Evolutionary conservation across 257 asterid species (phyloP), one percentile per base, ranked within the genome.

Genomic region (Solanum phureja): DNA sequence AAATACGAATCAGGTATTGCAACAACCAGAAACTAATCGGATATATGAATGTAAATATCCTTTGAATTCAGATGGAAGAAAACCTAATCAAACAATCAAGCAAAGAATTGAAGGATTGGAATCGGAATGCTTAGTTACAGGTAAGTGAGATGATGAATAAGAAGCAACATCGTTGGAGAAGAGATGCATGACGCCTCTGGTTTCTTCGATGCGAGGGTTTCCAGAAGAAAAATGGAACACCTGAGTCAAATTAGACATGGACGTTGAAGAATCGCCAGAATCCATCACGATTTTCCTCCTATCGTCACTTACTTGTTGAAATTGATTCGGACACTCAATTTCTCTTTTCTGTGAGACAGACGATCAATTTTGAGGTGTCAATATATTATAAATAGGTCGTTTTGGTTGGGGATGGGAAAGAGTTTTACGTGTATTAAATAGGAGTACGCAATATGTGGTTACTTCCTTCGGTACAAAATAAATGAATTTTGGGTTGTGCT

Each of bases 131-230:
- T n/a, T 75, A 52, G 87, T 89, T 90, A 97, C 98, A 44, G 99
- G 98, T 87, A 97, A 92, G 56, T 90, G 84, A 13, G 92, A 90
- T 27, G 95, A 90, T 35, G 95, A 86, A 10, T 93, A 88, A 3
- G 93, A 77, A 74, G 93, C 87, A 52, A 74, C 86, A 12, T 94
- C 94, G 40, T 92, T 90, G 27, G 89, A 92, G 93, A 86, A 94
- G 85, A 97, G 94, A 91, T 93, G 99, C 95, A 97, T 90, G 90
- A 96, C 92, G 91, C 99, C 99, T 77, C 96, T 91, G 90, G 93
- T 94, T 91, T 96, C 99, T 89, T 97, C 99, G 85, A 97, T 94
- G 86, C 98, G 96, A 93, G 99, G 99, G 95, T 97, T 97, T 91
- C 99, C 99, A 38, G 99, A 97, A 4, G 99, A 95, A 91, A 97